Percentiles rank a stretch among this genome's conserved stretches.
These are phyloP conservation scores for Dalbergia cochinchinensis DNA, from an alignment of 306 rosid genomes.

Conservation along the genomic window DNA sequence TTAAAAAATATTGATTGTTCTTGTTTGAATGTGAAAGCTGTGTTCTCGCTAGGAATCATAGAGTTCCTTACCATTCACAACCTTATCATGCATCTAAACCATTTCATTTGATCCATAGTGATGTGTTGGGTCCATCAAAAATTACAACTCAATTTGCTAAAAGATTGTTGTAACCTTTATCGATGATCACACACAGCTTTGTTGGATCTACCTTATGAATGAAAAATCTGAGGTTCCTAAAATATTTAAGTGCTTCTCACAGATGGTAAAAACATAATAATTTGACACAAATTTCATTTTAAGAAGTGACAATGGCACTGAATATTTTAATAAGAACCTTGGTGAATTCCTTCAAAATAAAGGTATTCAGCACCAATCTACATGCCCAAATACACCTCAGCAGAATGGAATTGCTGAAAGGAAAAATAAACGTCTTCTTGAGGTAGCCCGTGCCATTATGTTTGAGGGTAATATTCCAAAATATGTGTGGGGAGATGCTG, in stretches of 20 bases:
- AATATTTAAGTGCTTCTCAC: background rate
- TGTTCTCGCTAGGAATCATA: background rate
- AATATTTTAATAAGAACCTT: background rate
- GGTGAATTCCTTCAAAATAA: background rate
- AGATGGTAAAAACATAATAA: background rate
- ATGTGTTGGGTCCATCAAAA: background rate
- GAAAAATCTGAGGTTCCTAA: background rate
- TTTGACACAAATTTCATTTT: conserved; percentile 4
- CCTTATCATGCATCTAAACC: conserved; percentile 17
- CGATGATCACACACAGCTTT: background rate
- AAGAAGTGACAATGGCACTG: background rate
- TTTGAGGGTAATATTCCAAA: background rate
- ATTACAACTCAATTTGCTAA: conserved; percentile 13
- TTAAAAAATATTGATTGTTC: conserved; percentile 4
- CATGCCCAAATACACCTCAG: background rate
- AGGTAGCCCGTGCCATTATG: background rate
- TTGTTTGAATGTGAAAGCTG: conserved; percentile 6
- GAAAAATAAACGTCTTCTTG: background rate
- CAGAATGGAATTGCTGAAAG: background rate
- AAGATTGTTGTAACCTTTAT: background rate
- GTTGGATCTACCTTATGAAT: conserved; percentile 15
- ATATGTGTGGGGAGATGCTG: background rate
- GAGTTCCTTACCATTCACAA: background rate
- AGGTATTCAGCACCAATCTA: background rate
- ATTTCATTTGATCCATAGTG: background rate